A percentile compares a stretch with the other conserved stretches of the same genome.
Evolutionary conservation across 1,284 basidiomycete species (phyloP).

Genomic region (Chalciporus piperatoides): DNA sequence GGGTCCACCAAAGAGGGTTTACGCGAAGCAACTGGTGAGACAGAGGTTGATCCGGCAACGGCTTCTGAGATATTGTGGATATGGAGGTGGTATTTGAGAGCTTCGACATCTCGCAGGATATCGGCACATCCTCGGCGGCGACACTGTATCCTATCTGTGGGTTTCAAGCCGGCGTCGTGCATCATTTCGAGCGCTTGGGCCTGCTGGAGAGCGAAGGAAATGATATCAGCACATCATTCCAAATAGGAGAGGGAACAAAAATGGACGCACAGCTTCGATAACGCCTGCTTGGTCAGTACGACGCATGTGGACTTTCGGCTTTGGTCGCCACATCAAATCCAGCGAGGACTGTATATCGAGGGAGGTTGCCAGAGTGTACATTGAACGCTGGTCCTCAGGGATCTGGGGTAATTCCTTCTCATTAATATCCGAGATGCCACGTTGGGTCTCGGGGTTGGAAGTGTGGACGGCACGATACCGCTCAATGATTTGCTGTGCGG

Average conservation of each 20-base stretch:
- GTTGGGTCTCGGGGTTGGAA: neutral
- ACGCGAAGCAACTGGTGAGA: neutral
- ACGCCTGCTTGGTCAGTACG: conserved; percentile 37
- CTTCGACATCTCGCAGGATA: conserved; percentile 42
- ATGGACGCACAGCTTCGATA: conserved; percentile 37
- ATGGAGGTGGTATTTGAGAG: conserved; percentile 55
- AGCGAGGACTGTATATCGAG: conserved; percentile 18
- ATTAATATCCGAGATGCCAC: conserved; percentile 4
- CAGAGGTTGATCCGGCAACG: neutral
- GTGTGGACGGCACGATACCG: conserved; percentile 33
- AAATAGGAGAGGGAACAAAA: neutral
- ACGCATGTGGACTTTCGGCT: conserved; percentile 32
- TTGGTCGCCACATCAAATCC: conserved; percentile 33
- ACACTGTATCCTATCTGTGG: conserved; percentile 39
- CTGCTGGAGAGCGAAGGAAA: conserved; percentile 29
- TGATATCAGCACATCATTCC: conserved; percentile 12
- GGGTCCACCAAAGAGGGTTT: conserved; percentile 3
- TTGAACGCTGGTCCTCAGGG: conserved; percentile 28
- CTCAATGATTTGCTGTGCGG: conserved; percentile 39
- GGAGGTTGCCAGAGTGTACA: conserved; percentile 24
- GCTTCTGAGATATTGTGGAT: conserved; percentile 52
- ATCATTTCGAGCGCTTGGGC: conserved; percentile 42
- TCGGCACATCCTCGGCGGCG: conserved; percentile 50
- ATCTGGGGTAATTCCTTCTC: conserved; percentile 17
- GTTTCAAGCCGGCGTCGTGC: conserved; percentile 26